phyloP scores from a whole-genome alignment of 345 rosid genomes.

The Populus pruinosa region DNA sequence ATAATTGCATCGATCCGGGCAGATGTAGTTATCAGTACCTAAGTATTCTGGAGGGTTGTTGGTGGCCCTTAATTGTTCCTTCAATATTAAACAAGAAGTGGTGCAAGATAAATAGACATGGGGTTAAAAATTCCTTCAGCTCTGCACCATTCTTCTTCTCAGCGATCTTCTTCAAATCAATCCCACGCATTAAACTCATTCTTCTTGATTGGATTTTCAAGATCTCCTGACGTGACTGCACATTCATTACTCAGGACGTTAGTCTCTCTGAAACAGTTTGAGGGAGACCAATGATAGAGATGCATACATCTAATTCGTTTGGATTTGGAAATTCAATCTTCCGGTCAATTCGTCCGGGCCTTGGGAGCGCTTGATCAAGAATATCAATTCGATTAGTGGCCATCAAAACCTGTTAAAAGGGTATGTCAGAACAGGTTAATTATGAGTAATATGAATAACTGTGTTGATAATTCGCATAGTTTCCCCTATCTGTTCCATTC shows the following conservation, averaged over 20 bases:
- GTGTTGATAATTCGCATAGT: not conserved
- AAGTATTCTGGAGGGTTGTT: too few species aligned
- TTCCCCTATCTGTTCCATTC: not conserved
- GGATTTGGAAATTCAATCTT: conserved; percentile 99
- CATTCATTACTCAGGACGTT: conserved; percentile 1
- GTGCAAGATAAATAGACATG: too few species aligned
- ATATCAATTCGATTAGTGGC: conserved; percentile 97
- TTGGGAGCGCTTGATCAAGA: conserved; percentile 95
- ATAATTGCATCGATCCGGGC: too few species aligned
- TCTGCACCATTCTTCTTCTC: conserved; percentile 99
- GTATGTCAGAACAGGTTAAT: not conserved
- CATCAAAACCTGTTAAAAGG: conserved; percentile 69
- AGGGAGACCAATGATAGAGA: not conserved
- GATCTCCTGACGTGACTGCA: conserved; percentile 87
- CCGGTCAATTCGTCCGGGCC: conserved; percentile 97
- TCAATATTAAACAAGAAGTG: too few species aligned
- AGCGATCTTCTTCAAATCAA: conserved; percentile 93
- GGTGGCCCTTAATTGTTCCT: too few species aligned
- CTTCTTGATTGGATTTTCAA: conserved; percentile 90
- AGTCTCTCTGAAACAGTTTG: not conserved
- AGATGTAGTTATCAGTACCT: too few species aligned
- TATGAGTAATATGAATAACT: not conserved
- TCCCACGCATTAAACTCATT: conserved; percentile 97
- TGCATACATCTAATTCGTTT: conserved; percentile 63
- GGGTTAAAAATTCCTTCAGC: conserved; percentile 61